Conservation (phyloP, 2,329 filamentous ascomycete genomes). For the Ophiognomonia clavigignenti-juglandacearum region DNA sequence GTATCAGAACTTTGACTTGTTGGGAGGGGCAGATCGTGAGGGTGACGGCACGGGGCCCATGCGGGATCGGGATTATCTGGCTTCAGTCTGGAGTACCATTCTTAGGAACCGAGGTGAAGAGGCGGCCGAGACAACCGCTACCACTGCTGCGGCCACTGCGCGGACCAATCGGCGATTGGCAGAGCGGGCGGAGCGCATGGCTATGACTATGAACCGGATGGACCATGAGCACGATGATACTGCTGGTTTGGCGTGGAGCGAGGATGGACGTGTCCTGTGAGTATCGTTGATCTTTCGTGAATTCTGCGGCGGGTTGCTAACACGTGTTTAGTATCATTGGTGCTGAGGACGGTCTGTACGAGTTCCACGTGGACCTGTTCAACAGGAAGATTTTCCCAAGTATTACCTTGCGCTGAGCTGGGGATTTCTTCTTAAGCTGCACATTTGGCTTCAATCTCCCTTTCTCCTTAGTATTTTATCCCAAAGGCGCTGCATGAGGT, state of each 20-base stretch:
- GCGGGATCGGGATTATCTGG: conserved; percentile 11
- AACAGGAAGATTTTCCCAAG: conserved; percentile 56
- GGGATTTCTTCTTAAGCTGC: no score
- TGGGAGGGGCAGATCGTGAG: conserved; percentile 1
- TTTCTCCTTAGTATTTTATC: no score
- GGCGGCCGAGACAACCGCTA: conserved; percentile 16
- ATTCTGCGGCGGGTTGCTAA: conserved; percentile 17
- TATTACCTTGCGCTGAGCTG: conserved; percentile 46
- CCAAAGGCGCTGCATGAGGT: no score
- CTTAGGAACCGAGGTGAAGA: conserved; percentile 11
- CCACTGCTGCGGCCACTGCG: conserved; percentile 13
- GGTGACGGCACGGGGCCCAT: conserved; percentile 4
- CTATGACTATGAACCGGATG: conserved; percentile 8
- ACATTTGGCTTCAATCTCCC: no score
- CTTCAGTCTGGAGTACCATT: conserved; percentile 15
- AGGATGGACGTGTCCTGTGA: conserved; percentile 56
- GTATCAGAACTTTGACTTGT: conserved; percentile 10
- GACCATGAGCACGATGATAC: conserved; percentile 48
- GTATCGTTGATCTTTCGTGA: conserved; percentile 23
- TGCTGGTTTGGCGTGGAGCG: conserved; percentile 57
- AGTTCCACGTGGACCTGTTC: conserved; percentile 62
- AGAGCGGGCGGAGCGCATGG: conserved; percentile 9
- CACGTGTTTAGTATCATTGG: conserved; percentile 51
- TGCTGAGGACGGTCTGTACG: conserved; percentile 70
- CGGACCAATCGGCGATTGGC: conserved; percentile 17